These are phyloP conservation scores for Athelia psychrophila DNA, from an alignment of 1,284 basidiomycete species.

Conservation along the genomic window DNA sequence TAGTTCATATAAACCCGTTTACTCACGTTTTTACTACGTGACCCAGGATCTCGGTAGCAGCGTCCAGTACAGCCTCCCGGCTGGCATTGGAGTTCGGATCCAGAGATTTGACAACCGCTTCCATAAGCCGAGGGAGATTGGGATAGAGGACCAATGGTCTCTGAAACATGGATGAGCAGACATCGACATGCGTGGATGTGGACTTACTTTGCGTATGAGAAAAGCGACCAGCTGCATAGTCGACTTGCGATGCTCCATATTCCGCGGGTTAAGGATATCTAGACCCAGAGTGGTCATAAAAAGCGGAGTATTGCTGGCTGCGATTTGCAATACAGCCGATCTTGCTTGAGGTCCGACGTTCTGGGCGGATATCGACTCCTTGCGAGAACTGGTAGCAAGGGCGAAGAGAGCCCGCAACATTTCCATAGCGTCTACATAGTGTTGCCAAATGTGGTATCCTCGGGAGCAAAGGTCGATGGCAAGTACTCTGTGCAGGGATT, in stretches of 20 bases:
- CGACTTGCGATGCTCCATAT: conserved; percentile 78
- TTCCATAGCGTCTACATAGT: conserved; percentile 90
- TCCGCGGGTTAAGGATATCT: conserved; percentile 84
- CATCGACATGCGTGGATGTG: neutral
- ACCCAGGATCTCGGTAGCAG: conserved; percentile 91
- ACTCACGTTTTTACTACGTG: conserved; percentile 86
- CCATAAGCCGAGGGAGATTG: conserved; percentile 85
- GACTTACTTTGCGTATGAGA: conserved; percentile 80
- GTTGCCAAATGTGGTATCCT: conserved; percentile 93
- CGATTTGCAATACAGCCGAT: conserved; percentile 82
- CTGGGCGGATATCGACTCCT: conserved; percentile 63
- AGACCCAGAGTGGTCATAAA: conserved; percentile 95
- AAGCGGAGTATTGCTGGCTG: conserved; percentile 79
- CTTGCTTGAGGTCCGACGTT: conserved; percentile 71
- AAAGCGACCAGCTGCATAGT: conserved; percentile 95
- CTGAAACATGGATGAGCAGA: conserved; percentile 31
- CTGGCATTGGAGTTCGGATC: conserved; percentile 86
- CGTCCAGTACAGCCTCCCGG: conserved; percentile 85
- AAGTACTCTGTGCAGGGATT: conserved; percentile 62
- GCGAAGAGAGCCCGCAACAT: conserved; percentile 85
- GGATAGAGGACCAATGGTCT: conserved; percentile 85
- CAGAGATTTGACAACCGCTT: conserved; percentile 95
- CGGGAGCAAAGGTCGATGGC: conserved; percentile 89
- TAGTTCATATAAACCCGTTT: too few relatives aligned
- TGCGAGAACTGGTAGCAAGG: conserved; percentile 71